Base-by-base conservation (phyloP, 192 early-diverging fungal genomes). In the Endogone sp. region DNA sequence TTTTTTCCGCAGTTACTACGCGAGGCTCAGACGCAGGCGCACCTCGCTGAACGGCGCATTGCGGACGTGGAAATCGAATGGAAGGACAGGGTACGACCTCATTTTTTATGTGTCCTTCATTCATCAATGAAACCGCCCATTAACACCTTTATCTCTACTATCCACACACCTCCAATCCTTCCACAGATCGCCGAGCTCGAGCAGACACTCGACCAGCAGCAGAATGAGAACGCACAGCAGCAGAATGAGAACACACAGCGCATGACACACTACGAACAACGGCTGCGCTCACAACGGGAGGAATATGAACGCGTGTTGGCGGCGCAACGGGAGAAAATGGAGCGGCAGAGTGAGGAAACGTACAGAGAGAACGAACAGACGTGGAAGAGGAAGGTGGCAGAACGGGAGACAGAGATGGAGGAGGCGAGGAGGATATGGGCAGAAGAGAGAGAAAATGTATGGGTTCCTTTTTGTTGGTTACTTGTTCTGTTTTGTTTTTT, bases 21-120 rank as follows among this genome's bases (percentile, higher is more conserved):
- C 13, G 75, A 77, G 28, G 71, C 67, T 20, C 71, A 77, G 28
- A 77, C 70, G 16, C 71, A 72, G 56, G 75, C 72, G 28, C 72
- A 77, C 21, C 57, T 73, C 26, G 71, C 75, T 6, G 75, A 77
- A 56, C 63, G 72, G n/a, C 67, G 75, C 23, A 72, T 77, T 28
- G 75, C 75, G 27, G 67, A 58, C 55, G 64, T 66, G 29, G 75
- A 77, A 56, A 62, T 60, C 2, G 75, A 77, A 4, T 73, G 26
- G 67, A 64, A 66, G 25, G 37, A 44, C 16, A 72, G 62, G 63
- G 67, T 72, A 66, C 65, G 60, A 8, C 37, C 31, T 3, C 21
- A 10, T 24, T 56, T 29, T 30, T n/a, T 49, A 4, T 11, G 4
- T 64, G 2, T 25, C 10, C 9, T 16, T 29, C 30, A 63, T 32